Evolutionary conservation across 2,329 filamentous ascomycete genomes (phyloP), one percentile per base, ranked within the genome.

Genomic region (Aspergillus texensis): DNA sequence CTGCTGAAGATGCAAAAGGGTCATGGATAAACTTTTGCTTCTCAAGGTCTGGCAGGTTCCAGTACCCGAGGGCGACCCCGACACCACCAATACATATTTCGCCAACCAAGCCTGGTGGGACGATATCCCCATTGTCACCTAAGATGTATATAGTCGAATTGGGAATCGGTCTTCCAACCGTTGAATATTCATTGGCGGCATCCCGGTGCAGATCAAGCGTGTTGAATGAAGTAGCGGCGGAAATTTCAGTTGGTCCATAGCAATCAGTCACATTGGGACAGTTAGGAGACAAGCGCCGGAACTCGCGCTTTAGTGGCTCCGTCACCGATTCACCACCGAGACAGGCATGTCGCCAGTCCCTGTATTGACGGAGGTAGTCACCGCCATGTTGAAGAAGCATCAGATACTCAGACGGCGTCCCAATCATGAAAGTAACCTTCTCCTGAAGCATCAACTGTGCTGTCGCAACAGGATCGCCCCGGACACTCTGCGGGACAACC

Each of bases 41-140:
- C 2, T 62, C 68, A 32, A 65, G 61, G 21, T 62, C 63, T 10
- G 26, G 6, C 6, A 61, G 50, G 52, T 68, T 64, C 2, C 70
- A 36, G 61, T 74, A 74, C 1, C 70, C 71, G 1, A 43, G 16
- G 2, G 70, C 61, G 1, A 74, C 68, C 10, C 73, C 70, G 34
- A 65, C 65, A n/a, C 75, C 72, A 26, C 69, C 78, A 34, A 85
- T 72, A 32, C 55, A 73, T 6, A 85, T 73, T 63, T 84, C 81
- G 4, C 83, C 83, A 0, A 76, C 67, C 2, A 76, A 57, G 0
- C 82, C 81, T 19, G 72, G 45, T 0, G 82, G 80, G 1, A 80
- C 70, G 3, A 77, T 75, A 3, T 76, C 62, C 50, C 73, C 57
- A 1, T 80, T 39, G 4, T 74, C 63, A 64, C 83, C 81, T 0